Evolutionary conservation across 495 filamentous ascomycete genomes (phyloP), one percentile per base, ranked within the genome.

Genomic region (Xylaria castorea): DNA sequence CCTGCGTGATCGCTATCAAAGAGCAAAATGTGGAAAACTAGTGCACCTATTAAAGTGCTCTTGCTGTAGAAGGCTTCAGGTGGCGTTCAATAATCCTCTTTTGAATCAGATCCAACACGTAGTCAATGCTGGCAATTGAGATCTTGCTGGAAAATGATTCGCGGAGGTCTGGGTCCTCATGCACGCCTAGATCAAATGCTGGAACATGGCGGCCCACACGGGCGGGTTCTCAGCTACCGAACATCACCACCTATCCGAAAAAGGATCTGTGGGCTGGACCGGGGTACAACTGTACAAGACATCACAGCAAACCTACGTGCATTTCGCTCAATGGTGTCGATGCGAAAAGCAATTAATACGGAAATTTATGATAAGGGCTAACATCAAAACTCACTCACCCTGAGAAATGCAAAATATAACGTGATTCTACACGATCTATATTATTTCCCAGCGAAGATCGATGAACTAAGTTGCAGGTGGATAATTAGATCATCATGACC

Each of bases 111-210:
- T n/a, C n/a, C n/a, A n/a, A n/a, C n/a, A n/a, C n/a, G n/a, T n/a
- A n/a, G n/a, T n/a, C n/a, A n/a, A n/a, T n/a, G n/a, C n/a, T n/a
- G n/a, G n/a, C n/a, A n/a, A n/a, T n/a, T n/a, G n/a, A n/a, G n/a
- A n/a, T n/a, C n/a, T n/a, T n/a, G n/a, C n/a, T n/a, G n/a, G n/a
- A 25, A 51, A n/a, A 25, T 53, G 27, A 32, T 57, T 57, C 5
- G 53, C 12, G 14, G 50, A 53, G 8, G 32, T 18, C 30, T 5
- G 20, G 34, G 34, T 63, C 20, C 12, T 63, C 22, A 44, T 64
- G 61, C 61, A 44, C n/a, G 36, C n/a, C 61, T n/a, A 44, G 61
- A n/a, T 27, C 38, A 44, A 42, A 38, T 16, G 30, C 60, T 38
- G 34, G 34, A 22, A 42, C 36, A 42, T 60, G 34, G 36, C 60